phyloP scores from a whole-genome alignment of 1,284 basidiomycete genomes.

The Ustilago trichophora region DNA sequence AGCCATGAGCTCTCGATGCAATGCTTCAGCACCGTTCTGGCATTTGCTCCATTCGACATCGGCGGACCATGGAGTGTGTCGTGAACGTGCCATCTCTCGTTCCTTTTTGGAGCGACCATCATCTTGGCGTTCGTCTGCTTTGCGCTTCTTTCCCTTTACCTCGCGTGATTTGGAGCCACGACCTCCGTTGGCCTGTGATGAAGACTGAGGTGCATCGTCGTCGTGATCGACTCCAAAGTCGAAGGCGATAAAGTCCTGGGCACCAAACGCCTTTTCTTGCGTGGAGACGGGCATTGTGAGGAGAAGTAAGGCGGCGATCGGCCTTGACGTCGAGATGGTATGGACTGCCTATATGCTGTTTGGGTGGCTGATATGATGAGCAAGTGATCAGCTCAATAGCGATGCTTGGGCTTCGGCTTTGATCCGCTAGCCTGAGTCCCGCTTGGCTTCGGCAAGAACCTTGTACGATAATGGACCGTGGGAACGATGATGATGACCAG shows the following conservation, averaged over 20 bases:
- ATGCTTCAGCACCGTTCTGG: conserved; percentile 74
- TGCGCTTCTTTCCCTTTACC: conserved; percentile 51
- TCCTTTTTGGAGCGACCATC: conserved; percentile 72
- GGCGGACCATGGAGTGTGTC: conserved; percentile 80
- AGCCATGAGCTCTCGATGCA: conserved; percentile 69
- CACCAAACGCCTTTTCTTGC: conserved; percentile 34
- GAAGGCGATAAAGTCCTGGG: conserved; percentile 58
- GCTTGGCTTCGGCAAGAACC: too few species aligned
- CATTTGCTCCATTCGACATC: conserved; percentile 82
- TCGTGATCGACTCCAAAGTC: conserved; percentile 48
- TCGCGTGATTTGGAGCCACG: conserved; percentile 13
- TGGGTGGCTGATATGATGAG: too few species aligned
- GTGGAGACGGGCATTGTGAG: conserved; percentile 29
- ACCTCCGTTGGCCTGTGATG: conserved; percentile 1
- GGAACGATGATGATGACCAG: too few species aligned
- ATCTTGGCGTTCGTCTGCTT: conserved; percentile 49
- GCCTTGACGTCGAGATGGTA: too few species aligned
- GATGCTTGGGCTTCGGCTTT: too few species aligned
- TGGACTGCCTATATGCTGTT: neutral
- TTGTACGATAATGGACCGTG: too few species aligned
- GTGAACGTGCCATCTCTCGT: conserved; percentile 72
- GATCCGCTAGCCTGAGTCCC: too few species aligned
- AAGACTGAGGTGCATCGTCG: conserved; percentile 17
- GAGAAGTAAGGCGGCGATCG: too few species aligned
- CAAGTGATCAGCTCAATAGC: too few species aligned